Evolutionary conservation across 192 early-diverging fungal genomes (phyloP), one percentile per base, ranked within the genome.

Genomic region (Entophlyctis helioformis): DNA sequence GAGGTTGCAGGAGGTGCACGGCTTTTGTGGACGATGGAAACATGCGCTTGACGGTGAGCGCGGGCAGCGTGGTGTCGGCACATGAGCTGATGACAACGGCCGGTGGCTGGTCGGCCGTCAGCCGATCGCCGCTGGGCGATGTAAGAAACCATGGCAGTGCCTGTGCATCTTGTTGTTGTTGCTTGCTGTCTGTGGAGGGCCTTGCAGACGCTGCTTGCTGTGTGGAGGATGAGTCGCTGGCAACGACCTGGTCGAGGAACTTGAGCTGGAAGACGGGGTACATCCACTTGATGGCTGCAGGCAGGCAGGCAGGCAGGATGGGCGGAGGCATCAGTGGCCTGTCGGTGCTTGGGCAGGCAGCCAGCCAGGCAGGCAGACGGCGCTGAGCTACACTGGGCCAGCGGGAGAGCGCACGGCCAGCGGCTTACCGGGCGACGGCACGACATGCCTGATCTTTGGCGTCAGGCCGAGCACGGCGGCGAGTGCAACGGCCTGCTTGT

Each of bases 261-360:
- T 41, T 46, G 19, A 44, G 42, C 24, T 57, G 56, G 32, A 57
- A 57, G 22, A 51, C 56, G n/a, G 56, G 56, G 29, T 51, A 57
- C 15, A 57, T 36, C 56, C 56, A 57, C 35, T 57, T 50, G 19
- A 57, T 46, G 11, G 31, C 47, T 56, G 23, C 4, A n/a, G n/a
- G n/a, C n/a, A n/a, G n/a, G n/a, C n/a, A n/a, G n/a, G n/a, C n/a
- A n/a, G n/a, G n/a, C n/a, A n/a, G n/a, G n/a, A n/a, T n/a, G n/a
- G n/a, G n/a, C n/a, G n/a, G n/a, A n/a, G n/a, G n/a, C n/a, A n/a
- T n/a, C n/a, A n/a, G n/a, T n/a, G n/a, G n/a, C n/a, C n/a, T n/a
- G n/a, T n/a, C n/a, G n/a, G n/a, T n/a, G n/a, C n/a, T n/a, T n/a
- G n/a, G n/a, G n/a, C n/a, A n/a, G n/a, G n/a, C n/a, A n/a, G n/a